Conservation (phyloP, 1,284 basidiomycete genomes). For the Ceratobasidium sp. region DNA sequence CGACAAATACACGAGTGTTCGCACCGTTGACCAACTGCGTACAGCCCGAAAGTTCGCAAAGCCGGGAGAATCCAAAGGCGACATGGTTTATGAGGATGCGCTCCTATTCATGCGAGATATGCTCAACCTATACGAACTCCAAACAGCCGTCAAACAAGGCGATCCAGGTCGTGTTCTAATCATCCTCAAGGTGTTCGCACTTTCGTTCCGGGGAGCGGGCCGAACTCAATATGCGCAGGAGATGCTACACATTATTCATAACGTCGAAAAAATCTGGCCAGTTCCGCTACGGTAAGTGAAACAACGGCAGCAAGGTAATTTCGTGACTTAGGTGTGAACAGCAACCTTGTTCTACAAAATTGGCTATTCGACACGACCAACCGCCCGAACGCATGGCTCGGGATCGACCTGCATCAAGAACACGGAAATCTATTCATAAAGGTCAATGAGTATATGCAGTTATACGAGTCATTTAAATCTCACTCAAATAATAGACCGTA, state of each 20-base stretch:
- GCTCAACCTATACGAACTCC: background rate
- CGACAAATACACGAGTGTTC: no score
- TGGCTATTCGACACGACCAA: constrained; percentile 18
- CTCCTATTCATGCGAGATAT: no score
- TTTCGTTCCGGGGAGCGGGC: background rate
- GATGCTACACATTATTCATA: constrained; percentile 6
- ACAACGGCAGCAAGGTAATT: no score
- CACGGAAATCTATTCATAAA: constrained; percentile 7
- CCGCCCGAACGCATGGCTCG: background rate
- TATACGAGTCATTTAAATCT: background rate
- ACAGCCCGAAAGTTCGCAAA: no score
- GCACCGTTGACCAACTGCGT: no score
- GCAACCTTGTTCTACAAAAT: constrained; percentile 8
- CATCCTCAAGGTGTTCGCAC: constrained; percentile 17
- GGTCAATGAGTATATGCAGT: background rate
- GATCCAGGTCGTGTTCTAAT: no score
- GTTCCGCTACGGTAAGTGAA: background rate
- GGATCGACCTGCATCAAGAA: constrained; percentile 3
- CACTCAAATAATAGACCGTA: background rate
- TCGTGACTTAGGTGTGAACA: background rate
- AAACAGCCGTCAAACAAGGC: no score
- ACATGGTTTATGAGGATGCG: no score
- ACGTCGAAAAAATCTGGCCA: constrained; percentile 2
- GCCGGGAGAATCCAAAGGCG: no score
- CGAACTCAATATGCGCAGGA: constrained; percentile 11